phyloP scores from a whole-genome alignment of 1,139 yeast genomes.

The Diutina sp. region DNA sequence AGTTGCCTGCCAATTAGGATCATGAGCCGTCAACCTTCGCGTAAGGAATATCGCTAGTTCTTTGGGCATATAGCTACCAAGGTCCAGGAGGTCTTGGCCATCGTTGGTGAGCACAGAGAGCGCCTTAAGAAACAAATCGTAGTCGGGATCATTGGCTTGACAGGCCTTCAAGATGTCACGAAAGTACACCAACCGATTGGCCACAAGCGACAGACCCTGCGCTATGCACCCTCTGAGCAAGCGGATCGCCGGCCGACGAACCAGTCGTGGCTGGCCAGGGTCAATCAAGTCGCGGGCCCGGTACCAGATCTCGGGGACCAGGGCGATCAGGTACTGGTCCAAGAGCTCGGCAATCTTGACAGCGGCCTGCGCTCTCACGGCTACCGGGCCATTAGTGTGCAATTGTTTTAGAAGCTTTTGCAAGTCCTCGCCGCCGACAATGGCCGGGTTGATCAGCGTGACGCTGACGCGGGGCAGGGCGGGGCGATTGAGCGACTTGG shows the following conservation, averaged over 20 bases:
- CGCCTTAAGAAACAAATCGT: constrained; percentile 41
- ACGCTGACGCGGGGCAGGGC: constrained; percentile 23
- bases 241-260: constrained; percentile 41
- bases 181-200: constrained; percentile 39
- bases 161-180: constrained; percentile 44
- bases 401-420: constrained; percentile 29
- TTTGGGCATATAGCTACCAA: constrained; percentile 31
- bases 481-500: constrained; percentile 34
- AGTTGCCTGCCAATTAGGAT: background rate
- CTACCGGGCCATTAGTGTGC: constrained; percentile 18
- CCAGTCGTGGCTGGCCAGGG: constrained; percentile 21
- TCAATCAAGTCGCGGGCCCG: constrained; percentile 45
- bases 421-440: constrained; percentile 52
- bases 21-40: background rate
- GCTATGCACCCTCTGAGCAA: background rate
- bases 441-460: constrained; percentile 35
- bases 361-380: constrained; percentile 40
- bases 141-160: constrained; percentile 31
- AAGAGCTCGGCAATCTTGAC: constrained; percentile 37
- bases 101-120: constrained; percentile 40
- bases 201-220: constrained; percentile 4
- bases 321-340: constrained; percentile 38
- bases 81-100: constrained; percentile 50
- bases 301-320: constrained; percentile 71
- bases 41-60: background rate